Base-by-base conservation (phyloP, 2,329 filamentous ascomycete genomes). In the Phialocephala subalpina region DNA sequence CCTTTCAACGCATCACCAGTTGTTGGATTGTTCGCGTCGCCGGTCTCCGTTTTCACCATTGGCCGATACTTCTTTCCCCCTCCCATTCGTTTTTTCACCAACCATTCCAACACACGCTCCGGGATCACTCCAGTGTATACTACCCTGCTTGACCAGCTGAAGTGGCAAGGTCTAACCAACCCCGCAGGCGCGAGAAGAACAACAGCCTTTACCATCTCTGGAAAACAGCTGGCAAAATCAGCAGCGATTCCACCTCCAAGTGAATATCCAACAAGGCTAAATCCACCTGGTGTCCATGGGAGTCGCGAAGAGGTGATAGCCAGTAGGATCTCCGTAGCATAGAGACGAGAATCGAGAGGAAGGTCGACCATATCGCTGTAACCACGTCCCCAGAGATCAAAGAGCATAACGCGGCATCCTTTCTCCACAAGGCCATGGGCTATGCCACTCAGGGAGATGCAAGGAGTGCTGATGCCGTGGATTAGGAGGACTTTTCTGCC, bases 391-490 rank as follows among this genome's bases (percentile, higher is more conserved):
- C 90, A 93, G 58, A 93, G 82, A 76, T 93, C 91, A 74, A 95
- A 93, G 1, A 95, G 80, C 86, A 97, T 90, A 1, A 97, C 92
- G 67, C 93, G 84, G 76, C 86, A 94, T 0, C 92, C 91, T 63
- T 82, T 83, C 7, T 81, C 79, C 0, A 86, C 91, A 60, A 97
- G 82, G 60, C 83, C 85, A 74, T 87, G 82, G 16, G 90, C 91
- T 40, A 96, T 76, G 49, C 86, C 83, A 1, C 87, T 88, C 20
- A 95, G 79, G 0, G 91, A 85, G 57, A 94, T 81, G 67, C 88
- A 89, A 0, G 93, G 93, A 6, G 92, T 96, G 58, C 88, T 92
- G 73, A 96, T 94, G 5, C 93, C 93, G 77, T 95, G 93, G 18
- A 97, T 79, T 29, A 97, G 80, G 16, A 97, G 80, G 0, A 95